Conservation (phyloP, 176 grass and related monocot genomes). For the Aegilops tauschii region DNA sequence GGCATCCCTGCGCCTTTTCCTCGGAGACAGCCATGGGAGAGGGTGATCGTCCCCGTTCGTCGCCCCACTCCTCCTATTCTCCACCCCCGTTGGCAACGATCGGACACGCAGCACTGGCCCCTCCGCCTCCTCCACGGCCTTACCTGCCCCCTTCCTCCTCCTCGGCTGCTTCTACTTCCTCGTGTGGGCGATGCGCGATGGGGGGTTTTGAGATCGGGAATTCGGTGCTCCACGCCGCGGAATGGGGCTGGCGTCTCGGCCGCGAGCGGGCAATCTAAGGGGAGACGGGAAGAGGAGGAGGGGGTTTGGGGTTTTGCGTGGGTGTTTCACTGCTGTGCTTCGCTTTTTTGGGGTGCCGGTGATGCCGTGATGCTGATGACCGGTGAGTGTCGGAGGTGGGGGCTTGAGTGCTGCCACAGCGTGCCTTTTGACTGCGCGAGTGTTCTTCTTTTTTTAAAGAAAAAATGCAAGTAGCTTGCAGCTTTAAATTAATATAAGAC, state of each 20-base stretch:
- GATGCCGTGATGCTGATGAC: not conserved
- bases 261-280: not conserved
- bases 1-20: conserved; percentile 55
- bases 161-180: not conserved
- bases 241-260: not conserved
- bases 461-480: too few species aligned
- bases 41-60: conserved; percentile 43
- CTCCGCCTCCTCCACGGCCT: not conserved
- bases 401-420: not conserved
- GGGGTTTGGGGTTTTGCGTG: not conserved
- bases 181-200: not conserved
- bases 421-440: too few species aligned
- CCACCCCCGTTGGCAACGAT: conserved; percentile 13
- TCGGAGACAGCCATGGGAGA: conserved; percentile 63
- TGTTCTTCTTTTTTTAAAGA: too few species aligned
- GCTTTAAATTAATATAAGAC: too few species aligned
- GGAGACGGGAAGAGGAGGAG: not conserved
- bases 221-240: not conserved
- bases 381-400: not conserved
- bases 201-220: not conserved
- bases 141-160: too few species aligned
- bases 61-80: conserved; percentile 1
- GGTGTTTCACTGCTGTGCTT: not conserved
- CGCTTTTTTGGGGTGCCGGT: not conserved
- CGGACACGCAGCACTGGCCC: conserved; percentile 46